A percentile compares a stretch with the other conserved stretches of the same genome.
These are phyloP conservation scores for Myriosclerotinia scirpicola DNA, from an alignment of 2,329 filamentous ascomycete species.

Conservation along the genomic window DNA sequence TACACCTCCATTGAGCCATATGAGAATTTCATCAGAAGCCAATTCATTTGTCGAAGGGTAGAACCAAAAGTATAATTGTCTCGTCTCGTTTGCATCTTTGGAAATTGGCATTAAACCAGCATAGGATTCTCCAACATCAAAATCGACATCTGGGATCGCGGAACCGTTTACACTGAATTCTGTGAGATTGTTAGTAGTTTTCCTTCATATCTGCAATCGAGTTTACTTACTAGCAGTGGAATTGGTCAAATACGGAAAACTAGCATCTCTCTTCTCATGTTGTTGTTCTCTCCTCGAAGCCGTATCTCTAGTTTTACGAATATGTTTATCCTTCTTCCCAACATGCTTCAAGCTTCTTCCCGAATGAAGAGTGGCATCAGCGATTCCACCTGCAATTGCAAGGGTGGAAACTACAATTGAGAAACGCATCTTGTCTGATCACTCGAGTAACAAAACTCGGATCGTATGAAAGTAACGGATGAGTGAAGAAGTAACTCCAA, in stretches of 20 bases:
- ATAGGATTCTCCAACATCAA: conserved; percentile 67
- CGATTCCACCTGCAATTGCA: conserved; percentile 22
- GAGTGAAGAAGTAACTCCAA: background rate
- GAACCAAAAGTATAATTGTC: conserved; percentile 66
- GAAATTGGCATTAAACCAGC: conserved; percentile 62
- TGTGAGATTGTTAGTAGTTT: background rate
- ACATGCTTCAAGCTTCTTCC: conserved; percentile 24
- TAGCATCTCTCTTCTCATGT: conserved; percentile 1
- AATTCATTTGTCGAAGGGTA: conserved; percentile 56
- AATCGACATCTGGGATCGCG: conserved; percentile 61
- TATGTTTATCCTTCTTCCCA: conserved; percentile 19
- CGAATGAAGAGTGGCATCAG: conserved; percentile 15
- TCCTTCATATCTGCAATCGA: background rate
- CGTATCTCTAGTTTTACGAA: background rate
- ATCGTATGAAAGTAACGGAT: conserved; percentile 10
- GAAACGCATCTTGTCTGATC: conserved; percentile 24
- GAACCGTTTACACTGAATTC: conserved; percentile 23
- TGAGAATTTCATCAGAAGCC: conserved; percentile 57
- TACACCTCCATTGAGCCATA: conserved; percentile 52
- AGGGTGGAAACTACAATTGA: conserved; percentile 21
- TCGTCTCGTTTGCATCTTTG: conserved; percentile 48
- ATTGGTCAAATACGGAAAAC: conserved; percentile 22
- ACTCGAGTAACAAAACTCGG: conserved; percentile 11
- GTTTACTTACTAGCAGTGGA: conserved; percentile 22
- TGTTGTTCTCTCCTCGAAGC: background rate